Conservation (phyloP, 495 filamentous ascomycete species). For the Sabuloglossum arenarium region DNA sequence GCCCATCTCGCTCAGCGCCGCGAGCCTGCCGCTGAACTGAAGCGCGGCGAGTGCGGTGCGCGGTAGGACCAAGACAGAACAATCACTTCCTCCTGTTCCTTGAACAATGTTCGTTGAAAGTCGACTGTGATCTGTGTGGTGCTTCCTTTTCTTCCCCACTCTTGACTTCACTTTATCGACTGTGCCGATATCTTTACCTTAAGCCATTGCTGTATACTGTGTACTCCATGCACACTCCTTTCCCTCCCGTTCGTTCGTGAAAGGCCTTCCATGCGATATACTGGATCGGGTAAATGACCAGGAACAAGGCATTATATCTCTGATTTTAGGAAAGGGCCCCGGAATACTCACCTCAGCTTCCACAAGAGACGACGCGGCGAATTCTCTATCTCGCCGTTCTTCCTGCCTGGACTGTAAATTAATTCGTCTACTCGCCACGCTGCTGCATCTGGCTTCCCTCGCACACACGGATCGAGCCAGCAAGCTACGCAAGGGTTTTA, state of each 20-base stretch:
- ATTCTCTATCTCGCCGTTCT: background rate
- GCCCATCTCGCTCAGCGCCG: background rate
- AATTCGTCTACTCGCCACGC: background rate
- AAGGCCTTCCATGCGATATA: background rate
- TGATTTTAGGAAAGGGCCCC: background rate
- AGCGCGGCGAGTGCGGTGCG: background rate
- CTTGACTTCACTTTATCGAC: too few species aligned
- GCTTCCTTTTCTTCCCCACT: background rate
- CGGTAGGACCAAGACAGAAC: too few species aligned
- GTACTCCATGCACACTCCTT: too few species aligned
- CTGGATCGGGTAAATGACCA: background rate
- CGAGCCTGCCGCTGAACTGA: background rate
- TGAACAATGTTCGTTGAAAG: background rate
- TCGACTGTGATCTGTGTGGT: background rate
- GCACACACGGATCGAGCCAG: background rate
- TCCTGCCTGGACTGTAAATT: background rate
- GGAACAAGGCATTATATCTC: background rate
- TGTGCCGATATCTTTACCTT: too few species aligned
- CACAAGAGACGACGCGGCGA: background rate
- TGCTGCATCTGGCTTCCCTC: too few species aligned
- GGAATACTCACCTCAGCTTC: background rate
- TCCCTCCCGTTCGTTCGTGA: background rate
- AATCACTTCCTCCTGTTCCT: background rate
- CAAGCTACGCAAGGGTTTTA: background rate
- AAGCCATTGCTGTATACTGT: too few species aligned